Percentiles rank a stretch among this genome's conserved stretches.
Conservation (phyloP, 805 yeast genomes). For the Yarrowia hollandica region DNA sequence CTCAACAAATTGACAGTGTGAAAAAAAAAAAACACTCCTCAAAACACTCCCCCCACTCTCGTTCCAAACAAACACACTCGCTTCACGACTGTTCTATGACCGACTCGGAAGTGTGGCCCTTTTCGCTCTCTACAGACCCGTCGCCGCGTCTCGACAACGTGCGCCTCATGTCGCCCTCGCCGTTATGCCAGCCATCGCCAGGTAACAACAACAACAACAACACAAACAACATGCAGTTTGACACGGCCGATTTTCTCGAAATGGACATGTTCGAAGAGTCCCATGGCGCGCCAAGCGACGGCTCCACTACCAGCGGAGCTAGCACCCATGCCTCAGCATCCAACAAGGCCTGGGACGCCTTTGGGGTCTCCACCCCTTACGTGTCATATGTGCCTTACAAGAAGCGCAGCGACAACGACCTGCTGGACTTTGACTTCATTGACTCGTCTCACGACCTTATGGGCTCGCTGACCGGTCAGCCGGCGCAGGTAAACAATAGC, state of each 20-base stretch:
- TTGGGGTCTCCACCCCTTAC: slow-evolving; percentile 20
- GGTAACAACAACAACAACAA: background rate
- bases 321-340: background rate
- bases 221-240: slow-evolving; percentile 7
- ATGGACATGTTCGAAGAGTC: slow-evolving; percentile 24
- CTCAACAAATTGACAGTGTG: too few species aligned
- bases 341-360: slow-evolving; percentile 24
- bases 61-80: background rate
- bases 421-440: slow-evolving; percentile 19
- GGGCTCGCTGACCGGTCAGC: background rate
- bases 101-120: slow-evolving; percentile 27
- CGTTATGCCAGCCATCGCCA: slow-evolving; percentile 25
- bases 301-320: background rate
- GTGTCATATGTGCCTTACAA: slow-evolving; percentile 5
- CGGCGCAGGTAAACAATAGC: too few species aligned
- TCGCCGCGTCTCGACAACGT: slow-evolving; percentile 16
- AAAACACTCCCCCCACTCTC: background rate
- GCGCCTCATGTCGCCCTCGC: slow-evolving; percentile 13
- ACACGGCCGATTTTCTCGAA: slow-evolving; percentile 22
- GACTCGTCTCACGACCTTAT: background rate
- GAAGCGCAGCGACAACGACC: slow-evolving; percentile 13
- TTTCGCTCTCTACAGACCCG: slow-evolving; percentile 17
- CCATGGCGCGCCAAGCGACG: slow-evolving; percentile 3
- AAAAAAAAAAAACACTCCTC: too few species aligned
- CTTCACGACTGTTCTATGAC: background rate